Percentiles rank a stretch among this genome's conserved stretches.
Evolutionary conservation across 2,329 filamentous ascomycete species (phyloP).

Genomic region (Xylaria polymorpha): DNA sequence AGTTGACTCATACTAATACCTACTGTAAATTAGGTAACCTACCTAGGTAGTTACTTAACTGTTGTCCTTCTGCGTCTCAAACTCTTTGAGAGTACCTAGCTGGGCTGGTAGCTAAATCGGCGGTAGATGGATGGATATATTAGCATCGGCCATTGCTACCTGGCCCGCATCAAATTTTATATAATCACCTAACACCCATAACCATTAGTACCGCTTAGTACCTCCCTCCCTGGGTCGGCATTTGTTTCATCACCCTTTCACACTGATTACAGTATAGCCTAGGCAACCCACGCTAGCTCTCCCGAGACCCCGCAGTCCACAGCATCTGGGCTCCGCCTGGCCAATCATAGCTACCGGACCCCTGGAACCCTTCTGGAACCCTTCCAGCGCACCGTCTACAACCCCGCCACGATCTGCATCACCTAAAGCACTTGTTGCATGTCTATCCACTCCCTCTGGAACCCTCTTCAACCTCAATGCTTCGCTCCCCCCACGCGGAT

Average conservation of each 20-base stretch:
- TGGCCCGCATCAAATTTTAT: too few species aligned
- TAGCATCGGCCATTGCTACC: too few species aligned
- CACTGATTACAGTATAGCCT: neutral
- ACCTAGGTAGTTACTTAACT: too few species aligned
- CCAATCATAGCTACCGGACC: conserved; percentile 22
- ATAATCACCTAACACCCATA: neutral
- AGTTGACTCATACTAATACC: too few species aligned
- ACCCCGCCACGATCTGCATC: conserved; percentile 36
- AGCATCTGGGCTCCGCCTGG: neutral
- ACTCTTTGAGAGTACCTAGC: too few species aligned
- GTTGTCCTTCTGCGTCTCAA: too few species aligned
- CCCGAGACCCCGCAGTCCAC: conserved; percentile 8
- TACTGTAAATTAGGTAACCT: too few species aligned
- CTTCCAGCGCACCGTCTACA: conserved; percentile 19
- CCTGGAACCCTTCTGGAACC: conserved; percentile 29
- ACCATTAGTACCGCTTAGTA: neutral
- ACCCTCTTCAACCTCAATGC: conserved; percentile 6
- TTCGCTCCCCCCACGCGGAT: conserved; percentile 1
- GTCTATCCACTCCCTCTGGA: conserved; percentile 12
- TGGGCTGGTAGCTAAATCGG: too few species aligned
- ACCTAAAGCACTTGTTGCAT: conserved; percentile 26
- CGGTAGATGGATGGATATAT: too few species aligned
- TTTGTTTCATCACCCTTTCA: neutral
- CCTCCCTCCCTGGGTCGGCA: neutral
- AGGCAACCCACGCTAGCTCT: conserved; percentile 8